Percentiles rank a stretch among this genome's conserved stretches.
These are phyloP conservation scores for Globisporangium parvum DNA, from an alignment of 352 stramenopile genomes.

Conservation along the genomic window DNA sequence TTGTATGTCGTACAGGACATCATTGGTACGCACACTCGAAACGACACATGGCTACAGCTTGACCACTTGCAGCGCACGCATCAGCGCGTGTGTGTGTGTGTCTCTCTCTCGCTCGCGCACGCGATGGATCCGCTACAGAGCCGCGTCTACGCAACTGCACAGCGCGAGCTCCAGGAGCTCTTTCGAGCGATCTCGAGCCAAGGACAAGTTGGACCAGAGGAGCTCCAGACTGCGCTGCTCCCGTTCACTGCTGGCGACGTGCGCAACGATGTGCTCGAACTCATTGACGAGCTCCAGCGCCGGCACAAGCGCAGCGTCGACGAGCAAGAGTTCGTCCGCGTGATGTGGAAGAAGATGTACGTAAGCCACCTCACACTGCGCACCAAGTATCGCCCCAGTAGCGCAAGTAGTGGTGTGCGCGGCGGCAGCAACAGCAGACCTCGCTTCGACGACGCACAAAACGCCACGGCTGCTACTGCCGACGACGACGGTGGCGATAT, in stretches of 20 bases:
- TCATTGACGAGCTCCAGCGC: conserved; percentile 45
- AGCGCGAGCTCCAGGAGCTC: conserved; percentile 48
- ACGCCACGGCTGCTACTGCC: not conserved
- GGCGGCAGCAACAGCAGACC: not conserved
- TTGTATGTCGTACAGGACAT: too few relatives aligned
- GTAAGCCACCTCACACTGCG: conserved; percentile 35
- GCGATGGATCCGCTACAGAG: conserved; percentile 49
- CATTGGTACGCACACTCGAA: conserved; percentile 6
- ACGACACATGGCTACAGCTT: conserved; percentile 7
- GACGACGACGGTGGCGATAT: conserved; percentile 10
- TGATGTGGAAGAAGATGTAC: conserved; percentile 69
- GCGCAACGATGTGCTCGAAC: conserved; percentile 39
- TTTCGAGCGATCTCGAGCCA: conserved; percentile 51
- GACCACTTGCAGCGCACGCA: too few relatives aligned
- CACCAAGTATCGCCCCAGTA: conserved; percentile 8
- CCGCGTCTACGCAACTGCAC: conserved; percentile 34
- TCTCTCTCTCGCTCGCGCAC: too few relatives aligned
- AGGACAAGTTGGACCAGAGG: conserved; percentile 30
- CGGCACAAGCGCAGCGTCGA: conserved; percentile 29
- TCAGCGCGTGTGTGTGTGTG: too few relatives aligned
- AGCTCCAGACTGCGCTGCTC: conserved; percentile 43
- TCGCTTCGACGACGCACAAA: not conserved
- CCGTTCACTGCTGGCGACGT: conserved; percentile 58
- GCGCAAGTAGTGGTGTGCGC: not conserved
- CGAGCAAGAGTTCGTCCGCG: conserved; percentile 54